These are phyloP conservation scores for Cordyceps militaris DNA, from an alignment of 2,329 filamentous ascomycete genomes.

Conservation along the genomic window DNA sequence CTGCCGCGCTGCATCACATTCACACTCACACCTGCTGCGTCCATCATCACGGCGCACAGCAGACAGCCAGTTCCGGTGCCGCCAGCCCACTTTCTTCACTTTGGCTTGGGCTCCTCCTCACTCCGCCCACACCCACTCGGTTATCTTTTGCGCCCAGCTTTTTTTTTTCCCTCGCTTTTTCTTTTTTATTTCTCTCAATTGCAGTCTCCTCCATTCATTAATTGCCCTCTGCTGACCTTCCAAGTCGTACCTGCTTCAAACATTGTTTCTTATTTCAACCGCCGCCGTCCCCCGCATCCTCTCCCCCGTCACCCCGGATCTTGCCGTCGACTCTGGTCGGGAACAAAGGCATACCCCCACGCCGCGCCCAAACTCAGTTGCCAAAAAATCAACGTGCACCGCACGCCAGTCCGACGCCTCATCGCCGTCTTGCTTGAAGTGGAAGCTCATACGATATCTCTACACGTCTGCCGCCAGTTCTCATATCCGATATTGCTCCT, in stretches of 20 bases:
- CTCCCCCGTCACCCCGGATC: background rate
- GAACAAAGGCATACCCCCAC: background rate
- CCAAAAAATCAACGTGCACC: background rate
- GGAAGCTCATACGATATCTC: background rate
- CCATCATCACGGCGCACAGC: background rate
- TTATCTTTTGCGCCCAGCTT: background rate
- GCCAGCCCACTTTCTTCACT: background rate
- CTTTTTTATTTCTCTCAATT: background rate
- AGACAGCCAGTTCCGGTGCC: background rate
- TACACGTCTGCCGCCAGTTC: background rate
- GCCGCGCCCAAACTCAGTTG: background rate
- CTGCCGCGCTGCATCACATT: background rate
- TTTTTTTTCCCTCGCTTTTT: background rate
- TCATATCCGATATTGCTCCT: background rate
- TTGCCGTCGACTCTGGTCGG: background rate
- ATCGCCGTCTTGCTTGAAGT: background rate
- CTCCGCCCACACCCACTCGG: constrained; percentile 7
- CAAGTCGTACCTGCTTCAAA: background rate
- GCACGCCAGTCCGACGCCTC: background rate
- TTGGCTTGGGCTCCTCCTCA: background rate
- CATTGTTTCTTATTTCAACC: background rate
- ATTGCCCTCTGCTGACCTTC: background rate
- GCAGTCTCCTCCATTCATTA: background rate
- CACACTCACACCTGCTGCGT: background rate
- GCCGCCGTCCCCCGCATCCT: background rate